These are phyloP conservation scores for Plectosphaerella plurivora DNA, from an alignment of 2,329 filamentous ascomycete genomes.

Conservation along the genomic window DNA sequence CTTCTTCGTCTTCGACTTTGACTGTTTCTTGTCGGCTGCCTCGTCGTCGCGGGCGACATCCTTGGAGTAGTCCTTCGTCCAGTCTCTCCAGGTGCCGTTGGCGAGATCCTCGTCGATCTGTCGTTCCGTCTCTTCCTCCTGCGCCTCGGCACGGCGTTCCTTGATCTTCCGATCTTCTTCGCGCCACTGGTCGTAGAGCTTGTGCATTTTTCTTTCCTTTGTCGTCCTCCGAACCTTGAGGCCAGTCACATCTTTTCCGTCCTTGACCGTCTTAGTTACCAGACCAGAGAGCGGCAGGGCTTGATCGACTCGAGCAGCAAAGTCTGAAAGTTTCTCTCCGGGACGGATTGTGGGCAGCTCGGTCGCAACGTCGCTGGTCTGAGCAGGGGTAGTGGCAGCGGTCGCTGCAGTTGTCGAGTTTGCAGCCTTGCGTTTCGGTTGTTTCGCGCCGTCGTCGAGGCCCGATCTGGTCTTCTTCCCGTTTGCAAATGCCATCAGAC, in stretches of 20 bases:
- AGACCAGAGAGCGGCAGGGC: slow-evolving; percentile 73
- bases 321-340: slow-evolving; percentile 79
- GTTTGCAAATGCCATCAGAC: slow-evolving; percentile 71
- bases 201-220: slow-evolving; percentile 80
- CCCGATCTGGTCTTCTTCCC: slow-evolving; percentile 59
- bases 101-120: slow-evolving; percentile 57
- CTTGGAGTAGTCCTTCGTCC: slow-evolving; percentile 2
- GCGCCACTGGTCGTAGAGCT: slow-evolving; percentile 73
- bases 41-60: slow-evolving; percentile 19
- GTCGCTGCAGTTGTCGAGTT: slow-evolving; percentile 13
- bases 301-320: slow-evolving; percentile 76
- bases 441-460: slow-evolving; percentile 64
- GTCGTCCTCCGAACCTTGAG: slow-evolving; percentile 68
- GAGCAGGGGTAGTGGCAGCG: slow-evolving; percentile 13
- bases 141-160: slow-evolving; percentile 61
- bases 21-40: slow-evolving; percentile 37
- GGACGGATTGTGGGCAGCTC: slow-evolving; percentile 68
- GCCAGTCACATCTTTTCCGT: slow-evolving; percentile 59
- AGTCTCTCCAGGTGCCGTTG: slow-evolving; percentile 33
- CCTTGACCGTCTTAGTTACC: slow-evolving; percentile 54
- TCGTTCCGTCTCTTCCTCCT: slow-evolving; percentile 58
- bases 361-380: slow-evolving; percentile 12
- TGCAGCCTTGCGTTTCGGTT: slow-evolving; percentile 20
- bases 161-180: slow-evolving; percentile 61
- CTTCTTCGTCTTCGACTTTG: slow-evolving; percentile 36